Evolutionary conservation across 179 eudicot species (phyloP), one percentile per base, ranked within the genome.

Genomic region (Sideroxylon spinosum): DNA sequence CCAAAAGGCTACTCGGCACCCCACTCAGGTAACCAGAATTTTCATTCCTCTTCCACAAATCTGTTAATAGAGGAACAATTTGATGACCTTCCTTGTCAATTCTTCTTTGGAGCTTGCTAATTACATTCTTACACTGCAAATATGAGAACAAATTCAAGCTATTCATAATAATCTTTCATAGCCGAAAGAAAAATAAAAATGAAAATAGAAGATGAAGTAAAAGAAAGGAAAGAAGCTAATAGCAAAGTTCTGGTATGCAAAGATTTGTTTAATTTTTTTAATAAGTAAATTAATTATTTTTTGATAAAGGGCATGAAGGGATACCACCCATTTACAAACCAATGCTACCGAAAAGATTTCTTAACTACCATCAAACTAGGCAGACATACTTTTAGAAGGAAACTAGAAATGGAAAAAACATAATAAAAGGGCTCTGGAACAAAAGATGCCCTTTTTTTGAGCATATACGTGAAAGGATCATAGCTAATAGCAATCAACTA

Each of bases 81-180:
- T 89, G 88, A 60, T 80, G 87, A 72, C 99, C 99, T 86, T 93
- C 97, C 85, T 82, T 88, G 73, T 91, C 92, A 75, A 95, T 88
- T 84, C 91, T 95, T 83, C 88, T 88, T 61, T 85, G 95, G 79
- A 95, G 82, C 89, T 90, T 95, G 86, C 83, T 84, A 71, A 92
- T 87, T 48, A 92, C 94, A 76, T 82, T 90, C 87, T 95, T 95
- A 89, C 99, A 93, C 99, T 95, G 89, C 83, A 83, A 80, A 76
- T 32, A 71, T 46, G 68, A 75, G 44, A 26, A 76, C 3, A 10
- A 22, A 69, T 44, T 66, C 61, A 53, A 2, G 48, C 65, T 10
- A 64, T 63, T 59, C 59, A 64, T 60, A 37, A 26, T 20, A 37
- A 63, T 48, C 22, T 63, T 62, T 44, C 64, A 7, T 25, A 63